phyloP scores from a whole-genome alignment of 2,329 filamentous ascomycete species.

The Epichloe aotearoae region DNA sequence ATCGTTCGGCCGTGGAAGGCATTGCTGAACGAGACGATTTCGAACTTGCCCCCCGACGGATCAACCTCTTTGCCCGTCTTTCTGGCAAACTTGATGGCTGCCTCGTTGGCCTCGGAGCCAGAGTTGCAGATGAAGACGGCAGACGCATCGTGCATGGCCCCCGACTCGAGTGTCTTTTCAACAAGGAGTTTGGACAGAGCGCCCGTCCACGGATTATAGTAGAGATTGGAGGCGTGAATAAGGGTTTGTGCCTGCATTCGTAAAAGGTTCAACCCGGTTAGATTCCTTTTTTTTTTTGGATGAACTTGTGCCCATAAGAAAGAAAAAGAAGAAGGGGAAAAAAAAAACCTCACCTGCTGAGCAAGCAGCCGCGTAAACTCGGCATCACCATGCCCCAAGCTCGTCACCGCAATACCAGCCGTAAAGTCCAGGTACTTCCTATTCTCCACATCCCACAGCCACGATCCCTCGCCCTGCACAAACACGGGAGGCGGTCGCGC shows the following conservation, averaged over 20 bases:
- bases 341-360: conserved; percentile 47
- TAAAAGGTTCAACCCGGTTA: background rate
- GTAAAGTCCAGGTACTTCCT: conserved; percentile 88
- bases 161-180: conserved; percentile 63
- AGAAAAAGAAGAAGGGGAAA: too few species aligned
- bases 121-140: conserved; percentile 93
- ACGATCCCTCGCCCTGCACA: conserved; percentile 72
- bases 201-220: conserved; percentile 94
- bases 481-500: conserved; percentile 83
- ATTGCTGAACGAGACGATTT: conserved; percentile 80
- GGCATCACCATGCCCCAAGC: conserved; percentile 78
- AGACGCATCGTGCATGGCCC: conserved; percentile 67
- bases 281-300: background rate
- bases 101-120: conserved; percentile 93
- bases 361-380: conserved; percentile 62
- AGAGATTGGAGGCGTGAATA: conserved; percentile 88
- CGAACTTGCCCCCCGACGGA: conserved; percentile 58
- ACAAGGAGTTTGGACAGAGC: conserved; percentile 76
- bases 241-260: conserved; percentile 48
- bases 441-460: conserved; percentile 83
- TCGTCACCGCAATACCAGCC: conserved; percentile 89
- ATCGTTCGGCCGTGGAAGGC: conserved; percentile 96
- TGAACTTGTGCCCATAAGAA: background rate
- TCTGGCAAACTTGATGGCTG: conserved; percentile 89
- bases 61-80: conserved; percentile 73